phyloP scores from a whole-genome alignment of 176 grass and related monocot species.

The Miscanthus lutarioriparius region DNA sequence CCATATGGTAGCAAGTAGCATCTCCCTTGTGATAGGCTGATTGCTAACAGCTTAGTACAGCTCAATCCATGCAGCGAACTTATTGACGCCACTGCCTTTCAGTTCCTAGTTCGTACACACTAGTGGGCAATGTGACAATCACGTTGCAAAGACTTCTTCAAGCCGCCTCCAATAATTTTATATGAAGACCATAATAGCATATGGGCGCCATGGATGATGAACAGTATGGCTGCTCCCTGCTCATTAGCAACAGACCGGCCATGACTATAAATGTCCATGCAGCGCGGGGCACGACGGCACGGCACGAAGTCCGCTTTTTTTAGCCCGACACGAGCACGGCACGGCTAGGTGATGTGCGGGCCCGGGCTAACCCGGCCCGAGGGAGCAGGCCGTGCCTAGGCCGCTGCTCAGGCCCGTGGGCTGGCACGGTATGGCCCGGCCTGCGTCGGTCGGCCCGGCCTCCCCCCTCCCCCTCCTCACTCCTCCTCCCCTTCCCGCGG shows the following conservation, averaged over 20 bases:
- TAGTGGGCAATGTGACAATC: not conserved
- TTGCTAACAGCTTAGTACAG: not conserved
- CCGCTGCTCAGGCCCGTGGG: too few relatives aligned
- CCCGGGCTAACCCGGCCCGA: too few relatives aligned
- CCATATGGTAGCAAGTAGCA: not conserved
- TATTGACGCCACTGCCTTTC: not conserved
- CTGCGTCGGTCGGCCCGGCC: too few relatives aligned
- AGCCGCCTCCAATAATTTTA: not conserved
- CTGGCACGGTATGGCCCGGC: too few relatives aligned
- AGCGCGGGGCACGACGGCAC: too few relatives aligned
- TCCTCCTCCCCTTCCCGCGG: too few relatives aligned
- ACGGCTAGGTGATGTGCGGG: too few relatives aligned
- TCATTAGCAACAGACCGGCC: not conserved
- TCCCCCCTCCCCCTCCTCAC: too few relatives aligned
- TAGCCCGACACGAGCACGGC: too few relatives aligned
- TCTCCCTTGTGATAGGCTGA: not conserved
- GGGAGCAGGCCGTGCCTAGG: too few relatives aligned
- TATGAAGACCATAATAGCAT: not conserved
- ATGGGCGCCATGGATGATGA: not conserved
- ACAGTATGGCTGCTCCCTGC: not conserved
- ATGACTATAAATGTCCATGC: too few relatives aligned
- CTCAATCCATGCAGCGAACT: constrained; percentile 14
- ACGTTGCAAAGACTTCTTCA: not conserved
- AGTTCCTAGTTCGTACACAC: not conserved
- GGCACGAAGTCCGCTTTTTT: too few relatives aligned